Percentiles rank a stretch among this genome's conserved stretches.
Evolutionary conservation across 345 rosid genomes (phyloP).

Genomic region (Salix arbutifolia): DNA sequence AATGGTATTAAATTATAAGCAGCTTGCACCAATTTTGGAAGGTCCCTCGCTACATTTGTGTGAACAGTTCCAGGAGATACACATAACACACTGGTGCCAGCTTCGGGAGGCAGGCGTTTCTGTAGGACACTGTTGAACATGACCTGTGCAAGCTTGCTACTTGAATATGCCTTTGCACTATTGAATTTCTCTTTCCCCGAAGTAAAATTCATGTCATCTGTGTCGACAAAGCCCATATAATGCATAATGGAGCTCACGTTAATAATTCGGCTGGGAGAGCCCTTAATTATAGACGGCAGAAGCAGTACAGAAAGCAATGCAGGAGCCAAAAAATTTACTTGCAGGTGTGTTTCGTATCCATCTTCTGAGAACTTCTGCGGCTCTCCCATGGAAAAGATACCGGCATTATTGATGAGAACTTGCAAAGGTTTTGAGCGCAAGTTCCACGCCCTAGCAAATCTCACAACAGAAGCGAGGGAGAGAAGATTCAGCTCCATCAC

Average conservation of each 20-base stretch:
- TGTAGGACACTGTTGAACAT: conserved; percentile 16
- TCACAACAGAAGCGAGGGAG: conserved; percentile 9
- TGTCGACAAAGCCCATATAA: conserved; percentile 6
- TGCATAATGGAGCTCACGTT: conserved; percentile 11
- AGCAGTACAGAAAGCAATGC: conserved; percentile 19
- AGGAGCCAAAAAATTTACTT: conserved; percentile 17
- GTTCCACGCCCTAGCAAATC: conserved; percentile 11
- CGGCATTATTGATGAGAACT: conserved; percentile 18
- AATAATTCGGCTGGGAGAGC: conserved; percentile 16
- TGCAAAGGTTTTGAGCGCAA: neutral
- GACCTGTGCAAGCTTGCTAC: conserved; percentile 16
- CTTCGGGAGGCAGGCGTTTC: neutral
- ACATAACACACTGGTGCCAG: conserved; percentile 5
- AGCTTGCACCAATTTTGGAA: conserved; percentile 3
- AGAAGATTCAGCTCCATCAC: conserved; percentile 15
- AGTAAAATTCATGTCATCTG: conserved; percentile 8
- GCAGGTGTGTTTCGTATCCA: conserved; percentile 16
- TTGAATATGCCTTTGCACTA: conserved; percentile 7
- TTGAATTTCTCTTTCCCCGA: neutral
- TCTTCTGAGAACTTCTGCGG: conserved; percentile 10
- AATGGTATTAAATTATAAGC: neutral
- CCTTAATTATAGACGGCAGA: conserved; percentile 7
- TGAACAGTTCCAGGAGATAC: conserved; percentile 16
- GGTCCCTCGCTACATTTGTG: conserved; percentile 18
- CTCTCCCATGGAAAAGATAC: conserved; percentile 10